phyloP scores from a whole-genome alignment of 192 early-diverging fungal genomes.

The Coemansia aciculifera region DNA sequence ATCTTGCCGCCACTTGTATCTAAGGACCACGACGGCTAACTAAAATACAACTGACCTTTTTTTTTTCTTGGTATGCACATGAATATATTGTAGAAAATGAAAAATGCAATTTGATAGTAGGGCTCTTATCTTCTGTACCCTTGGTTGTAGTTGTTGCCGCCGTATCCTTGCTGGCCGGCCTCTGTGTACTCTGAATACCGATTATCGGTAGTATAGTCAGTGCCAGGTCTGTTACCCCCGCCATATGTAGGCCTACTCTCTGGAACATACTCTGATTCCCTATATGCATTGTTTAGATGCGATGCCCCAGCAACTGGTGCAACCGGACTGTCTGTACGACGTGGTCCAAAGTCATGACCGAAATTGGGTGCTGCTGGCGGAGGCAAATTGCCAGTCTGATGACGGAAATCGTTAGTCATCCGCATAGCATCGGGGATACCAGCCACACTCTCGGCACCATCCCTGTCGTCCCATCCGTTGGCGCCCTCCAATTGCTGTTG shows the following conservation, averaged over 20 bases:
- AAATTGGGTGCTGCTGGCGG: neutral
- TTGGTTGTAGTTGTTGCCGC: neutral
- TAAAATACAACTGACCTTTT: neutral
- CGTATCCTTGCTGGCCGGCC: neutral
- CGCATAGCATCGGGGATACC: neutral
- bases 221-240: neutral
- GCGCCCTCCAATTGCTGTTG: neutral
- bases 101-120: neutral
- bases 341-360: neutral
- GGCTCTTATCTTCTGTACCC: neutral
- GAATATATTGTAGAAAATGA: neutral
- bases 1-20: conserved; percentile 55
- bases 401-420: neutral
- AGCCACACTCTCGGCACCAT: neutral
- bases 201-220: neutral
- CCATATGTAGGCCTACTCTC: neutral
- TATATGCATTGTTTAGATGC: neutral
- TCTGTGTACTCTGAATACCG: conserved; percentile 5
- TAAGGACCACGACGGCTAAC: conserved; percentile 43
- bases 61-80: neutral
- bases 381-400: neutral
- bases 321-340: neutral
- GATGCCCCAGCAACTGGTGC: neutral
- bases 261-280: neutral
- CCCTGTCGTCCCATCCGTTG: neutral